Base-by-base conservation (phyloP, 2,329 filamentous ascomycete genomes). In the Blumeria graminis region DNA sequence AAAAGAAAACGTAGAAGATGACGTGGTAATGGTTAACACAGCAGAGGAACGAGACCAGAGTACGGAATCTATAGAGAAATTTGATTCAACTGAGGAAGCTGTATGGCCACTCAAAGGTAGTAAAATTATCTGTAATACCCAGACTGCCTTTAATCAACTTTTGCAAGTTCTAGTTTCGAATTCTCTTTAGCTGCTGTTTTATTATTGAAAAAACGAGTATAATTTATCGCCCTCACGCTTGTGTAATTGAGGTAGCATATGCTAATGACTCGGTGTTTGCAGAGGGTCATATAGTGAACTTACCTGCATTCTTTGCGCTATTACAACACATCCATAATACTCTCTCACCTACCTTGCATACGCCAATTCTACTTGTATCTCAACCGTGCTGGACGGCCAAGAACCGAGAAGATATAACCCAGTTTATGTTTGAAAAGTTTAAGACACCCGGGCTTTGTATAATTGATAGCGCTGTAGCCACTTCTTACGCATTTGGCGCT, bases 341-440 rank as follows among this genome's bases (percentile, higher is more conserved):
- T 52, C 77, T 98, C 58, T 92, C 87, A 59, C 88, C 87, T 32
- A 87, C 86, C 3, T 92, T 94, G 67, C 92, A 95, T 71, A 95
- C 90, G 0, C 89, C 92, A 1, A 86, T 98, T 61, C 76, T 96
- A 68, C 78, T 98, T 60, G 84, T 96, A 69, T 78, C 84, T 7
- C 86, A 94, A 62, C 89, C 92, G 3, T 82, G 82, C 62, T 98
- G 92, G 90, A 88, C 87, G 3, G 80, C 84, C 8, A 82, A 84
- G 60, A 88, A 95, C 68, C 83, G 83, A 66, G 90, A 96, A 69
- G 78, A 77, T 41, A 82, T 98, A 61, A 85, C 89, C 13, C 86
- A 92, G 60, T 98, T 94, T 72, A 80, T 96, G 61, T 98, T 98
- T 65, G 92, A 98, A 70, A 93, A 92, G 70, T 94, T 94, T 66